Base-by-base conservation (phyloP, 441 rosid genomes). In the Bruguiera hainesii region DNA sequence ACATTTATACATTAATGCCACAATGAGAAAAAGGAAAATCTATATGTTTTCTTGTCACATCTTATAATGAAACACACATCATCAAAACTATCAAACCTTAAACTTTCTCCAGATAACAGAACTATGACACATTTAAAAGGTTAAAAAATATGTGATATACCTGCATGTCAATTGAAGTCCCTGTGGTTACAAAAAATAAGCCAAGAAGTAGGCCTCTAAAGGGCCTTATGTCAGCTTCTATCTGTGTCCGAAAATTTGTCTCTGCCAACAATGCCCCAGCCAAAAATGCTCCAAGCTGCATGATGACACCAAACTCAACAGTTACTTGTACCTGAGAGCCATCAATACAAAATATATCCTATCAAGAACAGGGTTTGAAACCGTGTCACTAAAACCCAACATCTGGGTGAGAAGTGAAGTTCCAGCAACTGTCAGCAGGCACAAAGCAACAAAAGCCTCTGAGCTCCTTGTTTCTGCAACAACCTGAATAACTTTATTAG, bases 301-400 rank as follows among this genome's bases (percentile, higher is more conserved):
- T 61, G 68, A 75, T 58, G 50, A 63, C 75, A 52, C 50, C 51
- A 50, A 72, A 50, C 53, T 56, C 56, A 35, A 31, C 66, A 29
- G 39, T 21, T 51, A 49, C 62, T 66, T 64, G 70, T 19, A 51
- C 67, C 20, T 37, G 18, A 23, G 65, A 70, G 60, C 49, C 18
- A 71, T 63, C 65, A 39, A 42, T 6, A 51, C 10, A 30, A 79
- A 66, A 28, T 20, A 21, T 20, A 71, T 23, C 51, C 30, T 63
- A 60, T 66, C 64, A 69, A 29, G n/a, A 42, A 50, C 60, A 35
- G 55, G 63, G 62, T 73, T 31, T 25, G 19, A 65, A 77, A 92
- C 99, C 84, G 99, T 94, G 76, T 94, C 99, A 55, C 94, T 95
- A 80, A 95, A 95, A 70, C 99, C 99, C 79, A 94, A 83, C 76